phyloP scores from a whole-genome alignment of 345 rosid genomes.

The Anastatica hierochuntica region DNA sequence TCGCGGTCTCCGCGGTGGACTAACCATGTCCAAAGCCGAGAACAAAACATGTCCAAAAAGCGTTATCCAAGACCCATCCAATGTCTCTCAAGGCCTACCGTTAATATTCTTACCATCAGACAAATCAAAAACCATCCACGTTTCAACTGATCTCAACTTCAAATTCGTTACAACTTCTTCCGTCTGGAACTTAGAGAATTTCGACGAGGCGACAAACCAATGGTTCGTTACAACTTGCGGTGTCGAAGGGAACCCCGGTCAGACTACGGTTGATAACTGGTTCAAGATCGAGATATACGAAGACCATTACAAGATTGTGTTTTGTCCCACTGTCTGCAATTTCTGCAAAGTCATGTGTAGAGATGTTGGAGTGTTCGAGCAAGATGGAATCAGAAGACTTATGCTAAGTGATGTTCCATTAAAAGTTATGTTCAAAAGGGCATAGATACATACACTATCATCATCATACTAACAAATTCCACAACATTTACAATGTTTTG shows the following conservation, averaged over 20 bases:
- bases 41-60: slow-evolving; percentile 17
- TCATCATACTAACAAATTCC: no score
- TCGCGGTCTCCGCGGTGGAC: slow-evolving; percentile 25
- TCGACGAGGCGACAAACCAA: slow-evolving; percentile 33
- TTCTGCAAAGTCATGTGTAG: slow-evolving; percentile 41
- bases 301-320: slow-evolving; percentile 44
- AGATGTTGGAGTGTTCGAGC: slow-evolving; percentile 44
- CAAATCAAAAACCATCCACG: slow-evolving; percentile 11
- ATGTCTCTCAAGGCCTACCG: slow-evolving; percentile 23
- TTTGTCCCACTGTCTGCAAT: slow-evolving; percentile 55
- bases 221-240: slow-evolving; percentile 43
- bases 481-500: not conserved
- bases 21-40: slow-evolving; percentile 10
- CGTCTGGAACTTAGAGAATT: slow-evolving; percentile 34
- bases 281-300: slow-evolving; percentile 46
- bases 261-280: slow-evolving; percentile 39
- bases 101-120: slow-evolving; percentile 12
- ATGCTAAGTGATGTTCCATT: slow-evolving; percentile 46
- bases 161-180: slow-evolving; percentile 34
- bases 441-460: no score
- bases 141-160: slow-evolving; percentile 31
- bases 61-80: slow-evolving; percentile 16
- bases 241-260: slow-evolving; percentile 49
- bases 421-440: slow-evolving; percentile 44
- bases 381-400: slow-evolving; percentile 37